Conservation (phyloP, 192 early-diverging fungal species). For the Backusella westeae region DNA sequence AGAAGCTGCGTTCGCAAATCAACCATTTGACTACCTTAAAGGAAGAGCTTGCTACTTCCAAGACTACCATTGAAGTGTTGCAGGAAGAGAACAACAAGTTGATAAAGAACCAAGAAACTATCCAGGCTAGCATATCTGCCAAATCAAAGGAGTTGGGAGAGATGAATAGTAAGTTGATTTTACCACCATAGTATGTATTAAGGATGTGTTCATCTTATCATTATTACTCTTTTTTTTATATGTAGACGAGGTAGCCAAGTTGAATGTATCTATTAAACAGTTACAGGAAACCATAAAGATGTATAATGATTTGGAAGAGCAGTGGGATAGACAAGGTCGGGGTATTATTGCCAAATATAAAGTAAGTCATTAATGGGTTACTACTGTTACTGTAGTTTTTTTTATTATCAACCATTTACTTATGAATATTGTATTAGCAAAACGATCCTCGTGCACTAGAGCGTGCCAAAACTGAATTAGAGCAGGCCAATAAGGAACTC, state of each 20-base stretch:
- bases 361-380: background rate
- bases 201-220: background rate
- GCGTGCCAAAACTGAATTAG: background rate
- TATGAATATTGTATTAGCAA: background rate
- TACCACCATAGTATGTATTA: background rate
- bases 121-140: background rate
- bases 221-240: background rate
- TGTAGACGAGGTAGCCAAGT: background rate
- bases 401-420: background rate
- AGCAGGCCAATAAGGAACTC: background rate
- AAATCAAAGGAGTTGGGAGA: background rate
- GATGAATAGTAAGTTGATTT: background rate
- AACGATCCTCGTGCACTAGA: background rate
- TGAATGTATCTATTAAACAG: background rate
- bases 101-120: background rate
- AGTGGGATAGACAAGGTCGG: background rate
- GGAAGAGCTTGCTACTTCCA: background rate
- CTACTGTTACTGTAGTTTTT: background rate
- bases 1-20: background rate
- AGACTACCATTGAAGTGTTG: background rate
- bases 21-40: background rate
- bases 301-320: background rate
- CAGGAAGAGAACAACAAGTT: background rate
- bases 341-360: background rate
- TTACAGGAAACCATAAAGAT: background rate